Evolutionary conservation across 139 green algal species (phyloP), one percentile per base, ranked within the genome.

Genomic region (Dunaliella primolecta): DNA sequence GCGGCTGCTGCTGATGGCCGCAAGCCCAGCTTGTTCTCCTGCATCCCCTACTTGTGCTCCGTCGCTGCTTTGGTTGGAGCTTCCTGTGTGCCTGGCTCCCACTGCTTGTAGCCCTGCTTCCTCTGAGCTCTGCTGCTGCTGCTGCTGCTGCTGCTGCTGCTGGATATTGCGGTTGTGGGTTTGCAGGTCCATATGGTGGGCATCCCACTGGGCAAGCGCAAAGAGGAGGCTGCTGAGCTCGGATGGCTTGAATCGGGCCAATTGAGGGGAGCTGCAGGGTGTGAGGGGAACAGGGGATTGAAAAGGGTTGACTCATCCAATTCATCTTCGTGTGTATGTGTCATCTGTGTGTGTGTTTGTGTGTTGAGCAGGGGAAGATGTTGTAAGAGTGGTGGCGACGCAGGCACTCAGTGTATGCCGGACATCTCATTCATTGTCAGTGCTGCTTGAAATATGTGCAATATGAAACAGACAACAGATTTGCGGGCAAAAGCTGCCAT

Each of bases 1-100:
- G 74, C 74, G n/a, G 74, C 74, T 32, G 75, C 33, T 81, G 75
- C 75, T 46, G 75, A n/a, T 79, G 74, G 25, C 29, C 25, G 24
- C 29, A 7, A 36, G n/a, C 7, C 74, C 20, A 34, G 7, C 29
- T 7, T 32, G 24, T 34, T 27, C 74, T 36, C 7, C 31, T 30
- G 24, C 74, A 7, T 27, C 29, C 74, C 56, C 56, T 23, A 72
- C 20, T 23, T 72, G 56, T 23, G 20, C n/a, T n/a, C n/a, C n/a
- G n/a, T n/a, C n/a, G n/a, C n/a, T n/a, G n/a, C n/a, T n/a, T n/a
- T n/a, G n/a, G n/a, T n/a, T n/a, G n/a, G n/a, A n/a, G n/a, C n/a
- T n/a, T n/a, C n/a, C n/a, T n/a, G n/a, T n/a, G n/a, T n/a, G 46
- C 46, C 15, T 7, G 46, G 46, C 46, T 15, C 46, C 46, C 46